Evolutionary conservation across 768 basidiomycete genomes (phyloP), one percentile per base, ranked within the genome.

Genomic region (Russula sp.): DNA sequence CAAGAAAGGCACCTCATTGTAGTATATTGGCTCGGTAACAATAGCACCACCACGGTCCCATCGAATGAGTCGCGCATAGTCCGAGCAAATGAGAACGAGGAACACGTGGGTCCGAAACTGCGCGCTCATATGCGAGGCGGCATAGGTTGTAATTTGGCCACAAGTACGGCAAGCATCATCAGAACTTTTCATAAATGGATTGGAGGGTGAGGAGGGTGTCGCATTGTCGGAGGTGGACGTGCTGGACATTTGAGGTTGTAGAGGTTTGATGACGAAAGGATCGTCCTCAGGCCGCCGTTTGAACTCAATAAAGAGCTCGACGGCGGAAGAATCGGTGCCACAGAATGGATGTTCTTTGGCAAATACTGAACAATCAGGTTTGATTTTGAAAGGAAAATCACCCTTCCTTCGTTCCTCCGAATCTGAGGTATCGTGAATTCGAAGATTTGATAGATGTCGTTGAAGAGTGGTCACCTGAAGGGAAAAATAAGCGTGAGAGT

Each of bases 31-130:
- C 7, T 34, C 55, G 29, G 56, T 51, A 29, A 62, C 56, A 10
- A 57, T 22, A 18, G 38, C 56, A 6, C 55, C 61, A 10, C 39
- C 20, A 13, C 56, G 56, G 32, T 62, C 61, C 61, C 55, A 57
- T n/a, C 42, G 41, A 7, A 62, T 9, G 29, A 62, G 48, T 9
- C 61, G 39, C 6, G 55, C 39, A 18, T 14, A 38, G 16, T 11
- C 7, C 13, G 3, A 3, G 29, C 29, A 4, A 5, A 62, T 36
- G 20, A 51, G 29, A 13, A 62, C 25, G 22, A 22, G 52, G 56
- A 62, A 57, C 3, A 32, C 8, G 20, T 46, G 52, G 38, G 49
- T 36, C 3, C 56, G 41, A 25, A 34, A 57, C 22, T 56, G 55
- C 8, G 48, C 20, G 22, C 45, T 46, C 45, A 46, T 22, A 10